Evolutionary conservation across 2,329 filamentous ascomycete genomes (phyloP), one percentile per base, ranked within the genome.

Genomic region (Orbilia blumenaviensis): DNA sequence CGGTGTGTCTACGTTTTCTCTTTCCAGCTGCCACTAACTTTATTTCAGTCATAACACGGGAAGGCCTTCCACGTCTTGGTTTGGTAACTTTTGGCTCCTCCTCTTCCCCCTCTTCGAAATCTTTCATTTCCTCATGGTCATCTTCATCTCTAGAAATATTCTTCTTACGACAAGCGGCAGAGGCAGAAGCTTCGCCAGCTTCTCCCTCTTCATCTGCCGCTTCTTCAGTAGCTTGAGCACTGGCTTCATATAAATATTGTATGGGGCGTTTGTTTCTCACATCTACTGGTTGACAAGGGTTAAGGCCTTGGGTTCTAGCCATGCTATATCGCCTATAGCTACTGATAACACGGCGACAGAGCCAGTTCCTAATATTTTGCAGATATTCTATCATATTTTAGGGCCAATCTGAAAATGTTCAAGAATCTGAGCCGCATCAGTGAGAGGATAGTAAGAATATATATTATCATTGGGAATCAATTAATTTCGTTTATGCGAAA

Each of bases 161-260:
- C 10, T 54, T 52, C 21, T 54, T 66, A 32, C 46, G 42, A 46
- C 71, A 46, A 32, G 36, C 23, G 46, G 63, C 36, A 68, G 41
- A 58, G 7, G 64, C 64, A 42, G 71, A 75, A 16, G 71, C 64
- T 64, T 68, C 71, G 18, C 44, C 71, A 14, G 50, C 46, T 58
- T 67, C 63, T 29, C 60, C 48, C 4, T 8, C 21, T 23, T 50
- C 68, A 34, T 23, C 42, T 36, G 38, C 23, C 3, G 29, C 61
- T 18, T 27, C 46, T 25, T 46, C 32, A 6, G 23, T 9, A 44
- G 1, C 9, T n/a, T n/a, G n/a, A n/a, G 8, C 12, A 29, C 1
- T 10, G 12, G 29, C 29, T 38, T 42, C 32, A 8, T n/a, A n/a
- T n/a, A n/a, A n/a, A n/a, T n/a, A n/a, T n/a, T n/a, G n/a, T n/a